Conservation (phyloP, 2,329 filamentous ascomycete species). For the Aspergillus persii region DNA sequence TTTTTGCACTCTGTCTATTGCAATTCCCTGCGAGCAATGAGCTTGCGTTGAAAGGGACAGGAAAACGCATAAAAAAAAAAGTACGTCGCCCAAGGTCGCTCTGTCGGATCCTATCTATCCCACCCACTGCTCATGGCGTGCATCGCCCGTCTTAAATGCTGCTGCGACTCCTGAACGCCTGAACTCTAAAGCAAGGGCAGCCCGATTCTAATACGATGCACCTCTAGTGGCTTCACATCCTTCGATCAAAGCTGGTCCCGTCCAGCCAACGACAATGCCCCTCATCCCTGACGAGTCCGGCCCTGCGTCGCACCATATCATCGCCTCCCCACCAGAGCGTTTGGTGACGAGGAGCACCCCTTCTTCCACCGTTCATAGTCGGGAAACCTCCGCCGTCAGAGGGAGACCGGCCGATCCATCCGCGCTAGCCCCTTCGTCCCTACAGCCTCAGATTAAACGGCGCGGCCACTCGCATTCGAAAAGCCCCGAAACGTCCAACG, state of each 20-base stretch:
- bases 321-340: slow-evolving; percentile 38
- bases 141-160: not conserved
- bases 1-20: slow-evolving; percentile 14
- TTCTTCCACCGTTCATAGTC: slow-evolving; percentile 40
- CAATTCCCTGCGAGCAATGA: slow-evolving; percentile 18
- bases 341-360: slow-evolving; percentile 37
- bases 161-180: not conserved
- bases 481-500: slow-evolving; percentile 38
- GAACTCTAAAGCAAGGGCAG: not conserved
- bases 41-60: slow-evolving; percentile 4
- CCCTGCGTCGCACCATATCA: slow-evolving; percentile 37
- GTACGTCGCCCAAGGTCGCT: slow-evolving; percentile 17
- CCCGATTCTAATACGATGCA: slow-evolving; percentile 10
- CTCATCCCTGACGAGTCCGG: slow-evolving; percentile 41
- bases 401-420: slow-evolving; percentile 40
- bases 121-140: not conserved
- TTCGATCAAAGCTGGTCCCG: slow-evolving; percentile 36
- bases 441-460: slow-evolving; percentile 34
- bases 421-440: slow-evolving; percentile 32
- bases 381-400: slow-evolving; percentile 45
- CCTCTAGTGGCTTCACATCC: slow-evolving; percentile 38
- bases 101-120: not conserved
- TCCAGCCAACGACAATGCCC: slow-evolving; percentile 40
- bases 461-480: slow-evolving; percentile 44
- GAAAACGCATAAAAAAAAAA: slow-evolving; percentile 8